A percentile compares a stretch with the other conserved stretches of the same genome.
Evolutionary conservation across 208 protist genomes (phyloP).

Genomic region (Acanthamoeba sp.): DNA sequence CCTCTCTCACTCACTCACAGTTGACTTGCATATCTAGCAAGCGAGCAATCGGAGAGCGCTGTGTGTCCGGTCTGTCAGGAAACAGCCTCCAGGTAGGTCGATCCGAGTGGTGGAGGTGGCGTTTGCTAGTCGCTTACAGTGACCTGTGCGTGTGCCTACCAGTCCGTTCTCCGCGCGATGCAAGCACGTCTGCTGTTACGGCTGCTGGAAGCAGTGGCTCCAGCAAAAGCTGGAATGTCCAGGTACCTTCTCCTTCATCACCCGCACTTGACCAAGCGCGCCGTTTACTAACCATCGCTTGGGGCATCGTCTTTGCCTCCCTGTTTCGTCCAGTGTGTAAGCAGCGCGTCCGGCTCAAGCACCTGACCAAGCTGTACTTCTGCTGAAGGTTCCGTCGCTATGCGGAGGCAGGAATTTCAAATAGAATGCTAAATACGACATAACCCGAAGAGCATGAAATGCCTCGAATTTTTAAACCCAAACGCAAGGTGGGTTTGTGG

Average conservation of each 20-base stretch:
- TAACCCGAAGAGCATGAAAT: too few relatives aligned
- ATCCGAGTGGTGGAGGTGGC: background rate
- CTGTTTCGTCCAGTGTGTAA: slow-evolving; percentile 38
- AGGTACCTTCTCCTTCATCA: background rate
- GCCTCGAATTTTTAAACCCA: too few relatives aligned
- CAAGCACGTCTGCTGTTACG: slow-evolving; percentile 49
- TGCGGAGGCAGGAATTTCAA: too few relatives aligned
- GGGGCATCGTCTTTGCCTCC: background rate
- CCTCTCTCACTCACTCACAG: background rate
- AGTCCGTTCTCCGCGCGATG: slow-evolving; percentile 40
- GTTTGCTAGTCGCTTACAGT: background rate
- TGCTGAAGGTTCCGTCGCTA: background rate
- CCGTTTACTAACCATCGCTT: background rate
- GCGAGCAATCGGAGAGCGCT: background rate
- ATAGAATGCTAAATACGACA: too few relatives aligned
- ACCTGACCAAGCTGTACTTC: slow-evolving; percentile 54
- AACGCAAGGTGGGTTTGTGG: too few relatives aligned
- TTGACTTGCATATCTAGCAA: background rate
- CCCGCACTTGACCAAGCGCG: background rate
- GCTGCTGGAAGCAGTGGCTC: slow-evolving; percentile 66
- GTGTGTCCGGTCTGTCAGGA: slow-evolving; percentile 18
- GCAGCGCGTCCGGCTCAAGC: slow-evolving; percentile 62
- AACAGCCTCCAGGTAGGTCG: background rate
- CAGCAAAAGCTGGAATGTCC: slow-evolving; percentile 59
- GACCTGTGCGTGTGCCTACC: too few relatives aligned